Base-by-base conservation (phyloP, 129 eudicot genomes). In the Tanacetum coccineum region DNA sequence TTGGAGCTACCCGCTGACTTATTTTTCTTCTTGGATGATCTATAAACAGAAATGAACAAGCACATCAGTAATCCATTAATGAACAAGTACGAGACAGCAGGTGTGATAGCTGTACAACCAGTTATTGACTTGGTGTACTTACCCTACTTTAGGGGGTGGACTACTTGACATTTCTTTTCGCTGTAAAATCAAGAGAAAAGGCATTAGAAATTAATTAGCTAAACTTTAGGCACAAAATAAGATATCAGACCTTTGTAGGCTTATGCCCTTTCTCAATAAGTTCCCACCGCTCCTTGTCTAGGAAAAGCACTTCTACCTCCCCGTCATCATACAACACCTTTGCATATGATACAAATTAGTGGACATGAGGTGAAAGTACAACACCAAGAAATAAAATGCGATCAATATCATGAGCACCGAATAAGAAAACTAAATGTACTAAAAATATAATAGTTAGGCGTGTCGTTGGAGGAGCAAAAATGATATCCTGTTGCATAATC, bases 271-370 rank as follows among this genome's bases (percentile, higher is more conserved):
- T 79, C 54, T 78, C 84, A 75, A 86, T 60, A 40, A 80, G 75
- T 76, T 88, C 92, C 98, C 98, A 93, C 17, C 89, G 80, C 70
- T 93, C 98, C 75, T 78, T 93, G 53, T 79, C 98, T 21, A 93
- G 74, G 64, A 74, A 81, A 17, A 93, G 86, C 72, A 93, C 96
- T 82, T 93, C 98, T 12, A 88, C 84, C 59, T 93, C 98, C 62
- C 95, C 96, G 67, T 93, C 98, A 69, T 88, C 84, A 30, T 93
- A 93, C 49, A 79, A 72, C 32, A 93, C 83, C 98, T 92, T 76
- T 68, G 9, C 22, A 25, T 32, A 62, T 32, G 64, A 49, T 48
- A 50, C 21, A 9, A 21, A 66, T 62, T 36, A 53, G 62, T 32
- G 45, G 72, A 42, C 58, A 53, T 49, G 3, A 52, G 21, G 25